A percentile compares a stretch with the other conserved stretches of the same genome.
Conservation (phyloP, 2,329 filamentous ascomycete species). For the Exophiala sp. region DNA sequence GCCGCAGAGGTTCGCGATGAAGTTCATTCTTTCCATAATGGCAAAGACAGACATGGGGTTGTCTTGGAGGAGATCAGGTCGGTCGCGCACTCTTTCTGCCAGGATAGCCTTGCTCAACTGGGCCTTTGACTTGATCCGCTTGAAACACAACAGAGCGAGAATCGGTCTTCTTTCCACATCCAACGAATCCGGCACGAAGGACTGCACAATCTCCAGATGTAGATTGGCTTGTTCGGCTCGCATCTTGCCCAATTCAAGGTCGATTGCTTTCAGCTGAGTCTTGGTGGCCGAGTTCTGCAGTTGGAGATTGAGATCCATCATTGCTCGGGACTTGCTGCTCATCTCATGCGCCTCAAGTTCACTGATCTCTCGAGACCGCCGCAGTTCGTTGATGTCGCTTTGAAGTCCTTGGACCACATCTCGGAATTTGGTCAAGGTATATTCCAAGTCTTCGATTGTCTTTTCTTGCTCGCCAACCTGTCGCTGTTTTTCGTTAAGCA, state of each 20-base stretch:
- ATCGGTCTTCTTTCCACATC: conserved; percentile 76
- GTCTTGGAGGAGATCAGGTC: conserved; percentile 62
- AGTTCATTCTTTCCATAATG: conserved; percentile 76
- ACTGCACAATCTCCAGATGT: conserved; percentile 79
- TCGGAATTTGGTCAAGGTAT: conserved; percentile 80
- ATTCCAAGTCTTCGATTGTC: conserved; percentile 78
- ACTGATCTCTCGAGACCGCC: conserved; percentile 77
- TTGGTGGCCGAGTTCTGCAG: conserved; percentile 84
- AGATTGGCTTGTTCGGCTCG: conserved; percentile 84
- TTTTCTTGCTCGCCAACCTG: conserved; percentile 71
- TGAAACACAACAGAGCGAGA: conserved; percentile 81
- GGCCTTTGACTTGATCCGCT: conserved; percentile 81
- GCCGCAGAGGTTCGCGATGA: conserved; percentile 75
- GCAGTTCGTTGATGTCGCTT: conserved; percentile 82
- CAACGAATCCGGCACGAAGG: conserved; percentile 83
- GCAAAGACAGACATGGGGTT: conserved; percentile 75
- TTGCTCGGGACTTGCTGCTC: conserved; percentile 77
- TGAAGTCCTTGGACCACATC: conserved; percentile 83
- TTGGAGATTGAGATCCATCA: conserved; percentile 96
- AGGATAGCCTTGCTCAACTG: conserved; percentile 70
- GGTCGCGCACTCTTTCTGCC: conserved; percentile 66
- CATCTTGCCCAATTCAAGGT: conserved; percentile 77
- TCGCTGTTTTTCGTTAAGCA: conserved; percentile 75
- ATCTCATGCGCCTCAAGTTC: conserved; percentile 90
- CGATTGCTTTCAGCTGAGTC: conserved; percentile 89